Percentiles rank a stretch among this genome's conserved stretches.
These are phyloP conservation scores for Ramaria rubella DNA, from an alignment of 768 basidiomycete species.

Conservation along the genomic window DNA sequence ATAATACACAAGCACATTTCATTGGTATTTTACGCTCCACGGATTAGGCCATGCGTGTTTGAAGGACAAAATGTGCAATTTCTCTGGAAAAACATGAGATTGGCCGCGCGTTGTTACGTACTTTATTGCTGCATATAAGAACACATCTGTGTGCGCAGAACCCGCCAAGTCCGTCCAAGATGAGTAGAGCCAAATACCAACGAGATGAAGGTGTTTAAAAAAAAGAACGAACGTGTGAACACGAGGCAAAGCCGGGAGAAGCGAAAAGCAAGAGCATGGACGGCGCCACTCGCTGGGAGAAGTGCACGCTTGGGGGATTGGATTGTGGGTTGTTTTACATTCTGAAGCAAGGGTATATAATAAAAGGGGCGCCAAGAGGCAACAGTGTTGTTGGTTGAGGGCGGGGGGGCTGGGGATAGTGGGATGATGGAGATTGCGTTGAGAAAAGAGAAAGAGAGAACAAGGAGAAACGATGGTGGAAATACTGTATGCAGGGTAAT, in stretches of 20 bases:
- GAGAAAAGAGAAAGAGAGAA: not conserved
- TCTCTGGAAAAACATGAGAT: not conserved
- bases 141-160: not conserved
- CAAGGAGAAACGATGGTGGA: not conserved
- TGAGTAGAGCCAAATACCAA: not conserved
- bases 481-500: not conserved
- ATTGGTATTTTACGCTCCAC: not conserved
- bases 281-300: not conserved
- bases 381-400: not conserved
- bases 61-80: not conserved
- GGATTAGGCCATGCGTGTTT: not conserved
- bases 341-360: conserved; percentile 2
- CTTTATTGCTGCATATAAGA: conserved; percentile 3
- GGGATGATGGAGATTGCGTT: conserved; percentile 4
- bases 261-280: not conserved
- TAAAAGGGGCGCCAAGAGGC: not conserved
- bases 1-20: conserved; percentile 5
- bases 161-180: conserved; percentile 4
- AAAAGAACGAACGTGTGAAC: not conserved
- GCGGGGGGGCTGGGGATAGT: not conserved
- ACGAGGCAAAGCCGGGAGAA: not conserved
- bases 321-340: not conserved
- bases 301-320: not conserved
- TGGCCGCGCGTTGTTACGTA: not conserved
- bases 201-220: not conserved